Base-by-base conservation (phyloP, 2,329 filamentous ascomycete species). In the Phyllosticta citriasiana region DNA sequence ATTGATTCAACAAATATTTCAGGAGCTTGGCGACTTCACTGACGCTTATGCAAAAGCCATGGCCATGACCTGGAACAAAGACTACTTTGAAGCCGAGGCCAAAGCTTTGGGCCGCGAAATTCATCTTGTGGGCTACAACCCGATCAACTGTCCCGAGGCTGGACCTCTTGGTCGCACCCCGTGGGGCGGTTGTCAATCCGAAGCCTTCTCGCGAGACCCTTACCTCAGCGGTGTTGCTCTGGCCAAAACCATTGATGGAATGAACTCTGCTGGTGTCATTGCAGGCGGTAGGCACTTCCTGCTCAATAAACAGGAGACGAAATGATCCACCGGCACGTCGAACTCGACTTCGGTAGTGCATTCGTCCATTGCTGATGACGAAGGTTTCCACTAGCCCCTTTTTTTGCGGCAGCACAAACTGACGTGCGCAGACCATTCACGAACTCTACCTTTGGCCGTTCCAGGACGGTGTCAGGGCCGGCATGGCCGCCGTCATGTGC, bases 391-490 rank as follows among this genome's bases (percentile, higher is more conserved):
- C 8, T 5, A 40, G 14, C 9, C 33, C 33, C 33, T 40, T 40
- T 14, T 4, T 40, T 33, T 2, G 7, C 24, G 70, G 68, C 9
- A 62, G 33, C 27, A 30, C 6, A 16, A 12, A 40, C 33, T 40
- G 33, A 40, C 33, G 4, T 4, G 2, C 14, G 10, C 1, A 40
- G 59, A 61, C 59, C 7, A 53, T 73, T 27, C 66, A 72, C 52
- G 70, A 72, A 57, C 61, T 70, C 4, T 72, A 73, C 55, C 61
- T 69, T 4, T 68, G 69, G 65, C 71, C 71, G 2, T 71, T 70
- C 58, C 64, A 64, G 9, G 66, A 72, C 57, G 69, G 68, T 0
- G 64, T 73, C 56, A 63, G 65, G 33, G 70, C 68, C 47, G 71
- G 71, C 1, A 63, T 66, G 4, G 65, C 63, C 14, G 63, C 64